These are phyloP conservation scores for Trichoderma brevicompactum DNA, from an alignment of 2,329 filamentous ascomycete genomes.

Conservation along the genomic window DNA sequence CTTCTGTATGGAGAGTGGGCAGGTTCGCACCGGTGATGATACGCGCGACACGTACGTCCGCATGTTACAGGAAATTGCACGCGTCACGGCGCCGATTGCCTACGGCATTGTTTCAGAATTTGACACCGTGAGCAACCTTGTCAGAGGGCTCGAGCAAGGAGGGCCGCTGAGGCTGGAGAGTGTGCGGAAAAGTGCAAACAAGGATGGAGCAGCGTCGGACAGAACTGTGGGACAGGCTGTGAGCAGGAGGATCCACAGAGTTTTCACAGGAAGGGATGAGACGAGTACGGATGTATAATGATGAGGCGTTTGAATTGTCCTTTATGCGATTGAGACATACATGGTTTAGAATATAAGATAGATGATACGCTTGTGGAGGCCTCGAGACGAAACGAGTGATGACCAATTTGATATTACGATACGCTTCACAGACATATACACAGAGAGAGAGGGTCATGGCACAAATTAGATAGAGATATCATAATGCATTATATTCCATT, in stretches of 20 bases:
- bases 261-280: slow-evolving; percentile 63
- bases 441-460: background rate
- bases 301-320: background rate
- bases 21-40: slow-evolving; percentile 72
- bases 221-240: slow-evolving; percentile 60
- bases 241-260: slow-evolving; percentile 62
- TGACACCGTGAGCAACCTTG: slow-evolving; percentile 59
- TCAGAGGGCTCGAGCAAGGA: slow-evolving; percentile 59
- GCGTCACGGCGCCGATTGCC: slow-evolving; percentile 73
- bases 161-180: slow-evolving; percentile 67
- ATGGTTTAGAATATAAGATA: slow-evolving; percentile 1
- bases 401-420: background rate
- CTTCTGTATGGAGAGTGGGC: slow-evolving; percentile 80
- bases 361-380: background rate
- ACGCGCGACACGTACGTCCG: slow-evolving; percentile 69
- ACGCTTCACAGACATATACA: background rate
- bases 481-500: slow-evolving; percentile 16
- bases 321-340: background rate
- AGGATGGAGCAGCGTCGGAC: slow-evolving; percentile 60
- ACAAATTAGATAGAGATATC: background rate
- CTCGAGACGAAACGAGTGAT: too few species aligned
- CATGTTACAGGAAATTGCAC: slow-evolving; percentile 76
- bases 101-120: slow-evolving; percentile 69
- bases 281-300: slow-evolving; percentile 57
- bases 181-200: slow-evolving; percentile 61